These are phyloP conservation scores for Phytophthora ramorum DNA, from an alignment of 352 stramenopile genomes.

Conservation along the genomic window DNA sequence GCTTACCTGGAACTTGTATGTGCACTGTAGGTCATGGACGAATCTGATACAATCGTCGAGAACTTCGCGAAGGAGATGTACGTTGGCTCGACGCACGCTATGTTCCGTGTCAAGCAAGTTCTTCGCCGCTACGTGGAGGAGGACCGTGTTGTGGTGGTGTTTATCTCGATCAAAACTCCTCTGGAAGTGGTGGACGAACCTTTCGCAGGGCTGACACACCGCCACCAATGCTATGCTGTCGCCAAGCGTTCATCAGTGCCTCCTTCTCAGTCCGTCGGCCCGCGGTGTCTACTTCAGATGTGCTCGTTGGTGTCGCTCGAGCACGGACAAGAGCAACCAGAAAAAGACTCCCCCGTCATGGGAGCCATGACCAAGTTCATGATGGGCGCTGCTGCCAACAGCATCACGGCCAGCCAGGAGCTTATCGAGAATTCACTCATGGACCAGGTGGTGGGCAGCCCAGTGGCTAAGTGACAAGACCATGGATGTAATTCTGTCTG, in stretches of 20 bases:
- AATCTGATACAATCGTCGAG: slow-evolving; percentile 48
- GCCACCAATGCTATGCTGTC: slow-evolving; percentile 44
- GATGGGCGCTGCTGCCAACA: slow-evolving; percentile 42
- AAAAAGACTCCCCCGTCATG: slow-evolving; percentile 40
- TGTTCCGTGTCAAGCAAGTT: slow-evolving; percentile 48
- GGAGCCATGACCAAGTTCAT: slow-evolving; percentile 50
- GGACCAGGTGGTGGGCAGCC: slow-evolving; percentile 34
- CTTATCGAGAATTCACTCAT: slow-evolving; percentile 48
- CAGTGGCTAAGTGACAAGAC: slow-evolving; percentile 2
- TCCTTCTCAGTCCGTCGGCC: slow-evolving; percentile 29
- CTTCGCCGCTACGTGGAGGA: slow-evolving; percentile 44
- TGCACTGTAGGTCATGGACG: slow-evolving; percentile 28
- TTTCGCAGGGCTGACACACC: slow-evolving; percentile 39
- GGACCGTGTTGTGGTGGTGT: slow-evolving; percentile 42
- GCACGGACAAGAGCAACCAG: slow-evolving; percentile 32
- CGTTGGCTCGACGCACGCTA: slow-evolving; percentile 40
- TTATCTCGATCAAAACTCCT: slow-evolving; percentile 41
- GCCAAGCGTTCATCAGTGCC: slow-evolving; percentile 31
- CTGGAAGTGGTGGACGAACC: slow-evolving; percentile 38
- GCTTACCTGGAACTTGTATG: not conserved
- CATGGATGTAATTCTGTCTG: not conserved
- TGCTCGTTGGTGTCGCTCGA: slow-evolving; percentile 46
- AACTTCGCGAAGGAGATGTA: slow-evolving; percentile 50
- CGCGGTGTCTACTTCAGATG: slow-evolving; percentile 56
- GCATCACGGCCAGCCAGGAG: slow-evolving; percentile 42